Base-by-base conservation (phyloP, 495 filamentous ascomycete species). In the Aspergillus olivimuriae region DNA sequence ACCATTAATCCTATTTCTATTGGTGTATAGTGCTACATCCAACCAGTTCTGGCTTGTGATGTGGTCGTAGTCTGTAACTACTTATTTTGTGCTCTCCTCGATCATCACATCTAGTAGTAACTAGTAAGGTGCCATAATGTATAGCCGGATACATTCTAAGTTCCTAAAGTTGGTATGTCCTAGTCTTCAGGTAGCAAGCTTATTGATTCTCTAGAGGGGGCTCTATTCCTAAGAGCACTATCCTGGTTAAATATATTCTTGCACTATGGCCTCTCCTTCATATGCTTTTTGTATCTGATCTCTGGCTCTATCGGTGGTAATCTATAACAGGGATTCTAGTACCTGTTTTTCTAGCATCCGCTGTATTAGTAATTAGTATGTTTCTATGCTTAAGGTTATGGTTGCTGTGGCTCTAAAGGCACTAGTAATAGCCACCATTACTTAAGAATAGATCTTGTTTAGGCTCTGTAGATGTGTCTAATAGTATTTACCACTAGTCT, bases 141-240 rank as follows among this genome's bases (percentile, higher is more conserved):
- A 41, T 28, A 22, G 23, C 23, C 28, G 20, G 38, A 41, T 41
- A 28, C 4, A 14, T 26, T 41, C 38, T 22, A 41, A 18, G 22
- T 41, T 26, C 22, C 6, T 12, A 2, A 41, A 15, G 8, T 26
- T 28, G 38, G 38, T 15, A 19, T 28, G 38, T 41, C 38, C 38
- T 41, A 41, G 22, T 14, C 38, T 41, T 22, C 23, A n/a, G 7
- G 15, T 41, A 20, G 38, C 38, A n/a, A 41, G 38, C 22, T 41
- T 22, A 22, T 26, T 14, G 23, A 41, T 28, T 18, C 21, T 41
- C 22, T 41, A 12, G n/a, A 41, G 38, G 14, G 38, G 38, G 18
- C 38, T 41, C 38, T 22, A 41, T 22, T 41, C 38, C 38, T 22
- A 41, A 22, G 38, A 22, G 38, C 22, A 20, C 38, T 22, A 41